Percentiles rank a stretch among this genome's conserved stretches.
Evolutionary conservation across 495 filamentous ascomycete species (phyloP).

Genomic region (Saxispiralis lemnorum): DNA sequence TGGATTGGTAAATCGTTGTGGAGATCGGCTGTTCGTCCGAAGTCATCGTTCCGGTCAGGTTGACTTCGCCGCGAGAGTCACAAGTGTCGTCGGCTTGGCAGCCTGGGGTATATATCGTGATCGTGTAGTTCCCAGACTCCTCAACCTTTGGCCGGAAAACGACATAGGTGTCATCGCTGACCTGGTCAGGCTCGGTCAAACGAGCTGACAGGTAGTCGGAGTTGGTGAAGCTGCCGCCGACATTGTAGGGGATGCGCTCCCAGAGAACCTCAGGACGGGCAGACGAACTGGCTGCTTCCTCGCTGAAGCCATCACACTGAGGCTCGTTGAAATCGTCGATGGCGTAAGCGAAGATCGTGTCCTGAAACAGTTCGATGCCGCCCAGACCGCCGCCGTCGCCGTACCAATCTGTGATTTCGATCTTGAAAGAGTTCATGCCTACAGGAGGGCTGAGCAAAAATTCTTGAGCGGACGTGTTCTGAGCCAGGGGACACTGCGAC

Average conservation of each 20-base stretch:
- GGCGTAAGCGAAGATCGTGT: conserved; percentile 49
- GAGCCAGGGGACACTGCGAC: conserved; percentile 59
- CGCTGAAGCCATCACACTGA: conserved; percentile 45
- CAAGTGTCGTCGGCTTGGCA: conserved; percentile 69
- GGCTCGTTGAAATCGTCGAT: conserved; percentile 80
- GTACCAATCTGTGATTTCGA: conserved; percentile 75
- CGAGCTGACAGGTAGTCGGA: conserved; percentile 61
- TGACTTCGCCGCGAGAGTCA: conserved; percentile 52
- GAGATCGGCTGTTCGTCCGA: conserved; percentile 27
- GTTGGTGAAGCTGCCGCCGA: conserved; percentile 35
- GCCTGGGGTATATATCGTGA: conserved; percentile 80
- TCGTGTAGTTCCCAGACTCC: conserved; percentile 74
- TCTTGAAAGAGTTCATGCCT: conserved; percentile 72
- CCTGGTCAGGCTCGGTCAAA: conserved; percentile 30
- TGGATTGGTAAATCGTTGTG: conserved; percentile 61
- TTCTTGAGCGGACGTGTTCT: conserved; percentile 53
- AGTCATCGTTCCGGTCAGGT: conserved; percentile 52
- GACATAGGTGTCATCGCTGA: conserved; percentile 35
- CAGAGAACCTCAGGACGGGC: conserved; percentile 38
- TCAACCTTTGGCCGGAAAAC: conserved; percentile 70
- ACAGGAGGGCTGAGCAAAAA: conserved; percentile 77
- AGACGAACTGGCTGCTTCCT: conserved; percentile 44
- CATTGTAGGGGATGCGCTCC: conserved; percentile 32
- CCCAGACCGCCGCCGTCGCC: conserved; percentile 71
- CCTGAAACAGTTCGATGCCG: conserved; percentile 77